phyloP scores from a whole-genome alignment of 768 basidiomycete genomes.

The Heimioporus sp. region DNA sequence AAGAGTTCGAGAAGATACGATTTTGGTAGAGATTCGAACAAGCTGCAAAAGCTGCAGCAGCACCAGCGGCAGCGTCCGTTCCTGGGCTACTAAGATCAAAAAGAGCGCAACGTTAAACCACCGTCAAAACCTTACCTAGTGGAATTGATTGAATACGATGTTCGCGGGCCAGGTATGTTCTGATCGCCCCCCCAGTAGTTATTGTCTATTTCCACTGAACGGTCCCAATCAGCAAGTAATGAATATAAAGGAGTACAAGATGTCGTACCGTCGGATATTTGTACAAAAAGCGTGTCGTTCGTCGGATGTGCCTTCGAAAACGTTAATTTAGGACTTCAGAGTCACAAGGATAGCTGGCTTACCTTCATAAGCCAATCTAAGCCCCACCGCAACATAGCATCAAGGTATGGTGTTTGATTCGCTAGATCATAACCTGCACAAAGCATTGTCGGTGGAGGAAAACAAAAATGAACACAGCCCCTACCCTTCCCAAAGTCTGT shows the following conservation, averaged over 20 bases:
- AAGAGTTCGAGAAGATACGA: constrained; percentile 50
- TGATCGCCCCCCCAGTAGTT: constrained; percentile 90
- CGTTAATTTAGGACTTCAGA: background rate
- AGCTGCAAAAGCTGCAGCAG: constrained; percentile 84
- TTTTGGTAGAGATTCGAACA: constrained; percentile 80
- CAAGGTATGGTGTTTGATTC: constrained; percentile 90
- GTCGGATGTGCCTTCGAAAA: constrained; percentile 71
- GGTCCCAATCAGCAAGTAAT: background rate
- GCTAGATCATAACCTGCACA: constrained; percentile 72
- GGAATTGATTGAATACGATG: constrained; percentile 75
- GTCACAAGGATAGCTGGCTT: constrained; percentile 8
- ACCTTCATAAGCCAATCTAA: constrained; percentile 92
- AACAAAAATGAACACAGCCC: background rate
- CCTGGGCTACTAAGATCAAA: constrained; percentile 53
- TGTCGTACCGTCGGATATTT: constrained; percentile 62
- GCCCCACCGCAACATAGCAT: constrained; percentile 87
- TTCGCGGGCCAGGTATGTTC: constrained; percentile 69
- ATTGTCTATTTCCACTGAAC: constrained; percentile 58
- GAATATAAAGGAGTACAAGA: background rate
- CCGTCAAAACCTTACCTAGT: constrained; percentile 39
- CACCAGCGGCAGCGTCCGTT: constrained; percentile 84
- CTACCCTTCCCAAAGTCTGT: constrained; percentile 77
- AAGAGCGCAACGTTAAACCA: background rate
- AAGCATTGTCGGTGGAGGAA: background rate
- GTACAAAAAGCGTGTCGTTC: constrained; percentile 70